phyloP scores from a whole-genome alignment of 1,284 basidiomycete genomes.

The Malassezia vespertilionis region DNA sequence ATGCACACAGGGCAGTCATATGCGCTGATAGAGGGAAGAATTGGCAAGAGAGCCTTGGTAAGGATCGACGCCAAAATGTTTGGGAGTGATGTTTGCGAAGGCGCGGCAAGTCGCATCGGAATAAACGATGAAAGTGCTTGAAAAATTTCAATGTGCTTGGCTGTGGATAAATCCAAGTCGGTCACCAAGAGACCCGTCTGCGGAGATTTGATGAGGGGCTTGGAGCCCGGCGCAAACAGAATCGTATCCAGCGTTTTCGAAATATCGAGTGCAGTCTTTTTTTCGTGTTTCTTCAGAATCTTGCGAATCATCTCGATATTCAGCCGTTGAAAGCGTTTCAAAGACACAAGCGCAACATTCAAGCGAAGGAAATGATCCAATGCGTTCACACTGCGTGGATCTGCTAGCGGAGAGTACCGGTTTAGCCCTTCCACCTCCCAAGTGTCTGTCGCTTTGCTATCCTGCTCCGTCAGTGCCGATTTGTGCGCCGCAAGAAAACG shows the following conservation, averaged over 20 bases:
- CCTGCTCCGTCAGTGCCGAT: neutral
- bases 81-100: slow-evolving; percentile 52
- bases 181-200: slow-evolving; percentile 4
- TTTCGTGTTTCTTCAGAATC: slow-evolving; percentile 80
- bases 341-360: slow-evolving; percentile 68
- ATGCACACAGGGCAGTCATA: slow-evolving; percentile 52
- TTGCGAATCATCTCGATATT: slow-evolving; percentile 67
- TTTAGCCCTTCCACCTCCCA: slow-evolving; percentile 24
- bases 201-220: neutral
- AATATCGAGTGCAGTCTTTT: slow-evolving; percentile 56
- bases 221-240: neutral
- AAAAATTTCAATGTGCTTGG: slow-evolving; percentile 3
- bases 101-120: neutral
- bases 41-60: slow-evolving; percentile 69
- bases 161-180: slow-evolving; percentile 5
- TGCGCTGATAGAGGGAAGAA: slow-evolving; percentile 69
- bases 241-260: neutral
- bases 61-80: slow-evolving; percentile 73
- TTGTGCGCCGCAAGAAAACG: slow-evolving; percentile 21
- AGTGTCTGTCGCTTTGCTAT: slow-evolving; percentile 20
- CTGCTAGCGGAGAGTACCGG: slow-evolving; percentile 24
- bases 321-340: slow-evolving; percentile 69
- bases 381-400: slow-evolving; percentile 24
- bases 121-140: slow-evolving; percentile 4
- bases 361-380: slow-evolving; percentile 69